Conservation (phyloP, 129 eudicot genomes). For the Arctium lappa region DNA sequence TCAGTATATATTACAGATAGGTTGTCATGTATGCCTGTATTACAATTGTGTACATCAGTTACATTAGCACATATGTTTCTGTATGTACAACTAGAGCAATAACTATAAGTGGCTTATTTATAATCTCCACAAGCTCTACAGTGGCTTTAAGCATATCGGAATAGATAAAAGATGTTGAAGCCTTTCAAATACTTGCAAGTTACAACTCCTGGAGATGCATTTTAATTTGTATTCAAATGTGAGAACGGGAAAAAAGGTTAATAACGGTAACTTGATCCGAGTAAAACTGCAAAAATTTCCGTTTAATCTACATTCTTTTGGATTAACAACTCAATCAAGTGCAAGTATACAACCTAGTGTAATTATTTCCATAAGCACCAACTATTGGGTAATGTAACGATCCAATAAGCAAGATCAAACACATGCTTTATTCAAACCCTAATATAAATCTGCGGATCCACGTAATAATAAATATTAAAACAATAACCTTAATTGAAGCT, state of each 20-base stretch:
- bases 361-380: constrained; percentile 1
- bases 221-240: background rate
- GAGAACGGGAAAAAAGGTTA: background rate
- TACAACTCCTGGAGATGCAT: constrained; percentile 1
- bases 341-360: background rate
- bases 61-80: background rate
- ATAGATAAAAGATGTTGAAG: background rate
- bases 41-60: background rate
- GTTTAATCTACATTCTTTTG: background rate
- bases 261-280: constrained; percentile 17
- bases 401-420: constrained; percentile 14
- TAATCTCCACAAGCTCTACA: background rate
- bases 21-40: background rate
- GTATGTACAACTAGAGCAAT: background rate
- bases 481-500: constrained; percentile 7
- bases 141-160: background rate
- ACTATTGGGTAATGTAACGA: constrained; percentile 14
- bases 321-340: constrained; percentile 16
- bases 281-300: background rate
- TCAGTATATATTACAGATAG: background rate
- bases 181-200: constrained; percentile 11
- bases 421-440: constrained; percentile 27
- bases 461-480: background rate
- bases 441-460: constrained; percentile 26
- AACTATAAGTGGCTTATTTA: background rate